Evolutionary conservation across 164 flowering plant species (phyloP).

Genomic region (Cinnamomum micranthum): DNA sequence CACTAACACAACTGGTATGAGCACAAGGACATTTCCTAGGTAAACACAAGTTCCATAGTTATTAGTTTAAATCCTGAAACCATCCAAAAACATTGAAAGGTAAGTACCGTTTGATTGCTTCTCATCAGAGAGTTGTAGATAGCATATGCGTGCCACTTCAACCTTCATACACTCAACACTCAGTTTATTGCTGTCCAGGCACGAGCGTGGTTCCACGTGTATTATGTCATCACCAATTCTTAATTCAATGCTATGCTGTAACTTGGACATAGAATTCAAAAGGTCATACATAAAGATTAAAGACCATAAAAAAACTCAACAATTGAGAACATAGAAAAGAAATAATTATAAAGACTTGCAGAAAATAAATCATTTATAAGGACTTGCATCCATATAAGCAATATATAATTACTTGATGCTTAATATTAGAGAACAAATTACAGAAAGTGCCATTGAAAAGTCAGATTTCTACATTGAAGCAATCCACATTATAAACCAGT

Average conservation of each 20-base stretch:
- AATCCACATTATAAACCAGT: no score
- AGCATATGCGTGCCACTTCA: slow-evolving; percentile 75
- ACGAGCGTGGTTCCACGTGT: slow-evolving; percentile 33
- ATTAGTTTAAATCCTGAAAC: no score
- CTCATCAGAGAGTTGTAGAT: slow-evolving; percentile 58
- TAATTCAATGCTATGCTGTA: slow-evolving; percentile 46
- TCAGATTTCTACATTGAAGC: no score
- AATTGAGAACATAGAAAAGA: no score
- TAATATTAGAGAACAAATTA: no score
- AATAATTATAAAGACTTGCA: no score
- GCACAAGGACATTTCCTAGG: not conserved
- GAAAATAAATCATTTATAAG: no score
- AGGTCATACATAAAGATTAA: not conserved
- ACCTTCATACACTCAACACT: slow-evolving; percentile 54
- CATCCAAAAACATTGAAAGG: not conserved
- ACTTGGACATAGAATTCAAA: slow-evolving; percentile 10
- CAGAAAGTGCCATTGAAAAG: no score
- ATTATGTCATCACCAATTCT: slow-evolving; percentile 58
- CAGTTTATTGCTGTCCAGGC: slow-evolving; percentile 29
- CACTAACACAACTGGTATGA: not conserved
- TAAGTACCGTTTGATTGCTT: slow-evolving; percentile 66
- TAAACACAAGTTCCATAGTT: not conserved
- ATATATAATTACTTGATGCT: no score
- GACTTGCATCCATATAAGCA: no score
- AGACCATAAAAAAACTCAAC: no score